phyloP scores from a whole-genome alignment of 768 basidiomycete species.

The Kwoniella europaea region DNA sequence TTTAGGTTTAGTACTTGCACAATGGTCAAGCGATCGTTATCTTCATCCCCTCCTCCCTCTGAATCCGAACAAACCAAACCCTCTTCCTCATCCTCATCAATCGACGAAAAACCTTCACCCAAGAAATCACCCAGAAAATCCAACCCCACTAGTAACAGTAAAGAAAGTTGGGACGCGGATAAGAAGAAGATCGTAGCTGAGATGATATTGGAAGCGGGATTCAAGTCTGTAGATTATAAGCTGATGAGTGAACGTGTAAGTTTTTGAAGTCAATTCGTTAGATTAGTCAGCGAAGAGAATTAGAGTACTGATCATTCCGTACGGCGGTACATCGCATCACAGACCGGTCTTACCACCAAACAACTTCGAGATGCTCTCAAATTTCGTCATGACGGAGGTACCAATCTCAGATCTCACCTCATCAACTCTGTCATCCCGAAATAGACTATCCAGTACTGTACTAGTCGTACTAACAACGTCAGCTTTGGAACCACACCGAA shows the following conservation, averaged over 20 bases:
- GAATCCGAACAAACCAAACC: neutral
- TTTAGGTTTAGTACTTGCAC: neutral
- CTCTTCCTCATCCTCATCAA: neutral
- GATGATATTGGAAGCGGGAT: constrained; percentile 9
- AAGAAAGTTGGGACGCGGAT: constrained; percentile 8
- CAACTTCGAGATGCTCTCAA: constrained; percentile 22
- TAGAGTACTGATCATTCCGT: too few species aligned
- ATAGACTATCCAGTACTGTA: neutral
- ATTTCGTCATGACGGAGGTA: constrained; percentile 1
- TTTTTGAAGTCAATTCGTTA: neutral
- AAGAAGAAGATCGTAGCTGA: constrained; percentile 15
- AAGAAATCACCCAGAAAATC: neutral
- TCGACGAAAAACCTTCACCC: too few species aligned
- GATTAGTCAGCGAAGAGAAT: too few species aligned
- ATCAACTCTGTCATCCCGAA: constrained; percentile 6
- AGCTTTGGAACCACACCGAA: neutral
- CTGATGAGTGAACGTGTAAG: constrained; percentile 8
- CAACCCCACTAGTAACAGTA: neutral
- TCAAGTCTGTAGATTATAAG: constrained; percentile 1
- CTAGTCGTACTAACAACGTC: neutral
- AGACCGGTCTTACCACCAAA: constrained; percentile 19
- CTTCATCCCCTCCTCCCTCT: neutral
- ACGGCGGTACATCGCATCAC: neutral
- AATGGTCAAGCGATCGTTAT: neutral
- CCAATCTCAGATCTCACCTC: constrained; percentile 14